These are phyloP conservation scores for Aspergillus nanangensis DNA, from an alignment of 495 filamentous ascomycete species.

Conservation along the genomic window DNA sequence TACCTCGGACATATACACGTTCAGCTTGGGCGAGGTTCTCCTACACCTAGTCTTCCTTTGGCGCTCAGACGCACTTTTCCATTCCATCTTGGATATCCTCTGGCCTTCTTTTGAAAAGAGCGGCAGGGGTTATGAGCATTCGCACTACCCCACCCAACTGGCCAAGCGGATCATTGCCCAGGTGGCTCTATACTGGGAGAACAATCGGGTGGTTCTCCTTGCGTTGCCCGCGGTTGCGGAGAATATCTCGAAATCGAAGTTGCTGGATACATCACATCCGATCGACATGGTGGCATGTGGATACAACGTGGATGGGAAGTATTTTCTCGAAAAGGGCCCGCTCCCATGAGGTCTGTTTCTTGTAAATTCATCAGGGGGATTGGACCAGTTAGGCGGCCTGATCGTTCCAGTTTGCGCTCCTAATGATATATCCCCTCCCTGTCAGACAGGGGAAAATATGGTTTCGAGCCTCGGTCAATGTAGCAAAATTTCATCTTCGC, in stretches of 20 bases:
- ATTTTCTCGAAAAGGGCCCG: constrained; percentile 11
- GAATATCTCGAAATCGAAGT: constrained; percentile 9
- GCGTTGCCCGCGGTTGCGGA: constrained; percentile 10
- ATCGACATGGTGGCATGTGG: constrained; percentile 10
- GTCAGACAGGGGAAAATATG: too few relatives aligned
- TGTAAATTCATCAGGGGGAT: too few relatives aligned
- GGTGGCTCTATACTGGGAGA: constrained; percentile 4
- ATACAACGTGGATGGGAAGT: constrained; percentile 4
- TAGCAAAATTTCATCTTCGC: too few relatives aligned
- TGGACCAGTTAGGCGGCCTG: too few relatives aligned
- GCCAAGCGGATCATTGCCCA: constrained; percentile 11
- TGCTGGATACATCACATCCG: constrained; percentile 10
- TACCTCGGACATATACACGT: constrained; percentile 12
- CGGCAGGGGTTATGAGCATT: constrained; percentile 13
- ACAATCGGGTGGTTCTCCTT: constrained; percentile 1
- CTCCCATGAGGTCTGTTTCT: too few relatives aligned
- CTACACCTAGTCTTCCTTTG: constrained; percentile 8
- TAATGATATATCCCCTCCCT: too few relatives aligned
- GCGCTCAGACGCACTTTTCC: constrained; percentile 3
- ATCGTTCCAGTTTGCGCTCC: too few relatives aligned
- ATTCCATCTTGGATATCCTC: constrained; percentile 6
- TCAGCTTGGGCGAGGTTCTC: constrained; percentile 11
- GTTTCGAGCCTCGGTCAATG: too few relatives aligned
- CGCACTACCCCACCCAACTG: constrained; percentile 15
- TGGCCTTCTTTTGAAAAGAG: constrained; percentile 11